phyloP scores from a whole-genome alignment of 2,329 filamentous ascomycete species.

The Aspergillus tanneri region DNA sequence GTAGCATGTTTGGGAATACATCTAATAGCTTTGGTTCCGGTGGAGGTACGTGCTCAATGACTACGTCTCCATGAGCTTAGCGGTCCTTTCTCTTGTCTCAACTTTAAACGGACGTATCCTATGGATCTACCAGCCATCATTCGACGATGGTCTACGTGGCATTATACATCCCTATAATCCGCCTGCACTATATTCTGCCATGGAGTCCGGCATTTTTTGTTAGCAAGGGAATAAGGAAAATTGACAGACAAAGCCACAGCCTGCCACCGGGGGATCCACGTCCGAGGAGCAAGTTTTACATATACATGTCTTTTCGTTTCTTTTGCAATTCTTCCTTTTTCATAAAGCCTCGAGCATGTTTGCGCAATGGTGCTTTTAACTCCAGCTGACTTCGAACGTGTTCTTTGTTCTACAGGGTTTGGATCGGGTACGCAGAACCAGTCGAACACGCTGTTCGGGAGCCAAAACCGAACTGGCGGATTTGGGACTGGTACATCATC shows the following conservation, averaged over 20 bases:
- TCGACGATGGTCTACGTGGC: background rate
- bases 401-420: constrained; percentile 35
- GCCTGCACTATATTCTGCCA: background rate
- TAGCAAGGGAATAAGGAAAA: background rate
- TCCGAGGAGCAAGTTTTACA: background rate
- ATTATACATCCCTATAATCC: background rate
- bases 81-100: constrained; percentile 23
- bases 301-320: constrained; percentile 6
- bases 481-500: constrained; percentile 34
- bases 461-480: constrained; percentile 30
- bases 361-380: constrained; percentile 20
- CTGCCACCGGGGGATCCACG: background rate
- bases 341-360: background rate
- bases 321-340: constrained; percentile 7
- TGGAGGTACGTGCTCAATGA: constrained; percentile 41
- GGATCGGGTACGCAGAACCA: constrained; percentile 36
- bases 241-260: background rate
- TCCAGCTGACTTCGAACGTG: too few relatives aligned
- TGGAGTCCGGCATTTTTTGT: background rate
- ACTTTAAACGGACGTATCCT: background rate
- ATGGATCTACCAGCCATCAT: background rate
- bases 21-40: constrained; percentile 43
- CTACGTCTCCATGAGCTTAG: constrained; percentile 23
- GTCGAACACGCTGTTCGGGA: constrained; percentile 38
- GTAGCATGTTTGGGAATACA: constrained; percentile 38